Evolutionary conservation across 2,329 filamentous ascomycete species (phyloP).

Genomic region (Fusarium sp.): DNA sequence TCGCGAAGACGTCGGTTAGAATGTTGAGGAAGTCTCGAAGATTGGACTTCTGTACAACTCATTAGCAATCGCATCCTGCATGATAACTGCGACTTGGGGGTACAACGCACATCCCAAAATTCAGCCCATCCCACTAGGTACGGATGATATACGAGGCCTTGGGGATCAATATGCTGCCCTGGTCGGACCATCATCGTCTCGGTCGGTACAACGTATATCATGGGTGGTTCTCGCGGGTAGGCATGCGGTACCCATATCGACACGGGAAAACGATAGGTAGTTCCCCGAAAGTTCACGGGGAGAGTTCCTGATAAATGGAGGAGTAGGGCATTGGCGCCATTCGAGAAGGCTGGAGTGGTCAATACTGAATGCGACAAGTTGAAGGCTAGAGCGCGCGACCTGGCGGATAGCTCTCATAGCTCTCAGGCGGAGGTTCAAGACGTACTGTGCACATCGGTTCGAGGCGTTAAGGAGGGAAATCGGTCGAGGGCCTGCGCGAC

Average conservation of each 20-base stretch:
- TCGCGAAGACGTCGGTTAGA: slow-evolving; percentile 88
- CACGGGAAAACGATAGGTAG: slow-evolving; percentile 90
- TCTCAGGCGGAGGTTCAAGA: slow-evolving; percentile 63
- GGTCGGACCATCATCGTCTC: slow-evolving; percentile 90
- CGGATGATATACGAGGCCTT: slow-evolving; percentile 94
- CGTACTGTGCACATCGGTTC: slow-evolving; percentile 94
- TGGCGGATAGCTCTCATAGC: slow-evolving; percentile 49
- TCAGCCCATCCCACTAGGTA: slow-evolving; percentile 91
- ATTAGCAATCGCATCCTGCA: slow-evolving; percentile 8
- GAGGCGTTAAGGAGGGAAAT: slow-evolving; percentile 83
- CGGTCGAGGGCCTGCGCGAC: slow-evolving; percentile 84
- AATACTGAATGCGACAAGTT: slow-evolving; percentile 25
- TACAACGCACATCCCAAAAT: slow-evolving; percentile 83
- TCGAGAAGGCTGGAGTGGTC: slow-evolving; percentile 78
- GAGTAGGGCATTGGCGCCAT: slow-evolving; percentile 87
- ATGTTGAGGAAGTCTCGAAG: slow-evolving; percentile 86
- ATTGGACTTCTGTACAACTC: slow-evolving; percentile 76
- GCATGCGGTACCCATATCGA: slow-evolving; percentile 93
- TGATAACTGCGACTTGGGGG: neutral
- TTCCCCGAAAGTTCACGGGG: slow-evolving; percentile 91
- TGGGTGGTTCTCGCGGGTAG: slow-evolving; percentile 87
- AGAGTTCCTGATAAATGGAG: slow-evolving; percentile 89
- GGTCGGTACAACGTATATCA: slow-evolving; percentile 90
- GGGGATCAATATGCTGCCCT: slow-evolving; percentile 93
- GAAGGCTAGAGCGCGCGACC: slow-evolving; percentile 25